Conservation (phyloP, 352 stramenopile species). For the Pythium folliculosum region DNA sequence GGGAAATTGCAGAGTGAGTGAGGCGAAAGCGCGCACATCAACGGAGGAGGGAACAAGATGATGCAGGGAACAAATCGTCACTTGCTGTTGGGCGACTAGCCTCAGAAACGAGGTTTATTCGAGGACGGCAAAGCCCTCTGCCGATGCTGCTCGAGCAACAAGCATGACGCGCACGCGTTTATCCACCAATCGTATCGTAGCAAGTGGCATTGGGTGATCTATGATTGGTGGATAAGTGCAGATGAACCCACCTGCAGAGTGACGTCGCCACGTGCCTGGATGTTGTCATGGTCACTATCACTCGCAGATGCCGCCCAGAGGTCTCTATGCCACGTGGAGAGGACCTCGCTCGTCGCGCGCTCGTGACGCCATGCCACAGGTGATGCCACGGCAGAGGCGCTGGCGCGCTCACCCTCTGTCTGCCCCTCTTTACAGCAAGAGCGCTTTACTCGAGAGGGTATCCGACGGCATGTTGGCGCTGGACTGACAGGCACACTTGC, state of each 20-base stretch:
- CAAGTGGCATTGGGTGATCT: not conserved
- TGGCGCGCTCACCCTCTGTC: not conserved
- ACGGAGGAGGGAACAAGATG: not conserved
- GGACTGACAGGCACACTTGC: no score
- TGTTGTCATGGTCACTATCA: slow-evolving; percentile 11
- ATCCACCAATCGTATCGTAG: slow-evolving; percentile 24
- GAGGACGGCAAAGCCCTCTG: slow-evolving; percentile 1
- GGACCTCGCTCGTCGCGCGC: not conserved
- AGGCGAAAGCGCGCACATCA: slow-evolving; percentile 1
- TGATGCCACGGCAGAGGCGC: not conserved
- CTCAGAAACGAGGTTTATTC: slow-evolving; percentile 27
- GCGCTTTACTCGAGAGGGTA: no score
- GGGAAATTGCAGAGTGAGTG: slow-evolving; percentile 48
- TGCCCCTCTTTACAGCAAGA: not conserved
- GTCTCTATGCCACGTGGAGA: not conserved
- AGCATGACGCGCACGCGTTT: slow-evolving; percentile 24
- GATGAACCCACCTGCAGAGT: not conserved
- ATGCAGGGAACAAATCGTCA: not conserved
- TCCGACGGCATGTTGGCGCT: not conserved
- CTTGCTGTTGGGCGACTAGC: slow-evolving; percentile 5
- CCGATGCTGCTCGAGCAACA: slow-evolving; percentile 6
- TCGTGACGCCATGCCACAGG: not conserved
- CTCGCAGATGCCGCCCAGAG: not conserved
- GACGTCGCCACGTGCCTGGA: slow-evolving; percentile 6
- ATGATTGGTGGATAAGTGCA: slow-evolving; percentile 20